A percentile compares a stretch with the other conserved stretches of the same genome.
phyloP scores from a whole-genome alignment of 257 asterid species.

The Pogostemon cablin region DNA sequence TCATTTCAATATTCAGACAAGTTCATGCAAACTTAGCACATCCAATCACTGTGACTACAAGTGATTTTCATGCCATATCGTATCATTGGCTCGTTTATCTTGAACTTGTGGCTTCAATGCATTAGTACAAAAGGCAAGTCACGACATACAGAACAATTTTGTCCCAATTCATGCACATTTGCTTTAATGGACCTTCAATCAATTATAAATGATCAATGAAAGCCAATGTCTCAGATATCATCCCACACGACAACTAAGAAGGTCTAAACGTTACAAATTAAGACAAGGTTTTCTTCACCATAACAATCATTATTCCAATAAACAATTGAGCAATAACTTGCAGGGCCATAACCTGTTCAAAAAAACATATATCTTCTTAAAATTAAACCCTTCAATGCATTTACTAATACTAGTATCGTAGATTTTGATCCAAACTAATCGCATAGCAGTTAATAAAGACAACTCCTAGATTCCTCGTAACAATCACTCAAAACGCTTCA shows the following conservation, averaged over 20 bases:
- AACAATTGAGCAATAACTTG: not conserved
- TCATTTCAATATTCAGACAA: not conserved
- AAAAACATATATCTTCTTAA: not conserved
- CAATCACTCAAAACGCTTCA: constrained; percentile 18
- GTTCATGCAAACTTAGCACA: not conserved
- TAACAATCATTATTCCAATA: not conserved
- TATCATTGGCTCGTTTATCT: not conserved
- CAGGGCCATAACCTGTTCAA: not conserved
- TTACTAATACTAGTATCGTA: not conserved
- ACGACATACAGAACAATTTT: not conserved
- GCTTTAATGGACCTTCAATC: not conserved
- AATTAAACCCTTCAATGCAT: not conserved
- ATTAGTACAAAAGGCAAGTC: constrained; percentile 8
- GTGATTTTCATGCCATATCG: not conserved
- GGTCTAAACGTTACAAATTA: not conserved
- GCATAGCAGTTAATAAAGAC: not conserved
- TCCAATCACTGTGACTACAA: not conserved
- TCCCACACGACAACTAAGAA: not conserved
- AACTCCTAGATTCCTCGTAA: not conserved
- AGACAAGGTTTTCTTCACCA: not conserved
- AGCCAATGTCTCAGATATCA: not conserved
- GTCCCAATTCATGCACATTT: not conserved
- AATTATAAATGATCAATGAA: not conserved
- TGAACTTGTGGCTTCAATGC: not conserved
- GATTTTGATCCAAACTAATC: constrained; percentile 11